phyloP scores from a whole-genome alignment of 257 asterid species.

The Dorcoceras hygrometricum region DNA sequence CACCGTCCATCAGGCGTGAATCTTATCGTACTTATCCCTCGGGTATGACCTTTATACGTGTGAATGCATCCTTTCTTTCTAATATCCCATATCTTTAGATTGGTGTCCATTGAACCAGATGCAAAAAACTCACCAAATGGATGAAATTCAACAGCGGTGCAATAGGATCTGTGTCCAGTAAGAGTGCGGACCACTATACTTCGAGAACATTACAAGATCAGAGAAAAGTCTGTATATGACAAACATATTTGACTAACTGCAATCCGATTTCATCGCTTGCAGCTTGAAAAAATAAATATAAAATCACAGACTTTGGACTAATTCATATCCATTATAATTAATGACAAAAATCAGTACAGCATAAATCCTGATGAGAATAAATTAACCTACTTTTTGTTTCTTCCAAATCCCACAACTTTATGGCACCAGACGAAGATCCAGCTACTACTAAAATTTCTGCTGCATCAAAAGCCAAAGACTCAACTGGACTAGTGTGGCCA shows the following conservation, averaged over 20 bases:
- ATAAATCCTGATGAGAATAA: constrained; percentile 11
- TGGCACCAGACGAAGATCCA: constrained; percentile 96
- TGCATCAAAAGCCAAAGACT: constrained; percentile 91
- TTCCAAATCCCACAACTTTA: constrained; percentile 96
- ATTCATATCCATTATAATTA: constrained; percentile 5
- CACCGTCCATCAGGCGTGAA: constrained; percentile 99
- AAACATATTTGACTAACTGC: constrained; percentile 6
- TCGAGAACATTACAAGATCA: constrained; percentile 46
- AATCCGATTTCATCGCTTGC: background rate
- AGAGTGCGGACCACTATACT: constrained; percentile 94
- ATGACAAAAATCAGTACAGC: constrained; percentile 4
- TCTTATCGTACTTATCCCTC: constrained; percentile 86
- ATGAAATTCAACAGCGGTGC: constrained; percentile 94
- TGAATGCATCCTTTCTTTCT: constrained; percentile 98
- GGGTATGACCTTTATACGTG: constrained; percentile 94
- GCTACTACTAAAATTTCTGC: constrained; percentile 83
- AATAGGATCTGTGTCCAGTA: constrained; percentile 95
- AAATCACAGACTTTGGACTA: background rate
- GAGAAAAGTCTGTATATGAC: constrained; percentile 19
- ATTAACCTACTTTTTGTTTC: constrained; percentile 78
- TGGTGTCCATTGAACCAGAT: constrained; percentile 98
- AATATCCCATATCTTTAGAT: constrained; percentile 96
- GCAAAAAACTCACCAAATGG: constrained; percentile 99
- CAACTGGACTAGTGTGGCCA: constrained; percentile 94
- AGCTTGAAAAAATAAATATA: constrained; percentile 13